phyloP scores from a whole-genome alignment of 257 asterid species.

The Avicennia marina region DNA sequence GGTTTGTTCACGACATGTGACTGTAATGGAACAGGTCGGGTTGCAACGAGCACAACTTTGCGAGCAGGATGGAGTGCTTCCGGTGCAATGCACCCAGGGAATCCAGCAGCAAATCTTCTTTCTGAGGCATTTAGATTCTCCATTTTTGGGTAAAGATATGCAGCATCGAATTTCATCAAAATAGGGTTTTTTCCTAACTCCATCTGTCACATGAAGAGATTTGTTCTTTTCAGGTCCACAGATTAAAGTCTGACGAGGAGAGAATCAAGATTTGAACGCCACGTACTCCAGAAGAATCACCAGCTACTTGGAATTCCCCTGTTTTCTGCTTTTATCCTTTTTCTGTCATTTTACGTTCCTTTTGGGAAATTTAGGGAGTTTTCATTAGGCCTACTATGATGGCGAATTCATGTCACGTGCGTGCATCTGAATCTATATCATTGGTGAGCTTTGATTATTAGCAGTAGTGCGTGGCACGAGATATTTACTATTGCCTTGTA shows the following conservation, averaged over 20 bases:
- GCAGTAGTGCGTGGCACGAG: slow-evolving; percentile 21
- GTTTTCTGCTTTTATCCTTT: slow-evolving; percentile 5
- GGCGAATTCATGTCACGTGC: slow-evolving; percentile 25
- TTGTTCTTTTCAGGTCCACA: slow-evolving; percentile 29
- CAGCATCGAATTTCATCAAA: no score
- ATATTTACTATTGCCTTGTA: slow-evolving; percentile 29
- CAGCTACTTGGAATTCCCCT: slow-evolving; percentile 25
- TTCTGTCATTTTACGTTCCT: slow-evolving; percentile 20
- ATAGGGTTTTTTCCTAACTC: no score
- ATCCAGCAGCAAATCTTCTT: slow-evolving; percentile 52
- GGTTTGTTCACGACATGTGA: neutral
- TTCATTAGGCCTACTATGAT: slow-evolving; percentile 28
- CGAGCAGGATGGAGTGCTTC: slow-evolving; percentile 90
- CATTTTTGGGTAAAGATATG: slow-evolving; percentile 64
- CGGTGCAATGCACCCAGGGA: slow-evolving; percentile 97
- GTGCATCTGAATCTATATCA: slow-evolving; percentile 26
- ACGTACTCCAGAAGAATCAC: slow-evolving; percentile 15
- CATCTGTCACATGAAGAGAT: neutral
- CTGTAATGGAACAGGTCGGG: slow-evolving; percentile 45
- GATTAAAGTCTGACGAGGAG: slow-evolving; percentile 30
- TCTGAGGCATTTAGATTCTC: slow-evolving; percentile 48
- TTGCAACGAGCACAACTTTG: slow-evolving; percentile 94
- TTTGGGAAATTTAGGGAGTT: slow-evolving; percentile 26
- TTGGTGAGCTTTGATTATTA: slow-evolving; percentile 27
- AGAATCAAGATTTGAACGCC: slow-evolving; percentile 37